Conservation (phyloP, 2,329 filamentous ascomycete species). For the Karstenula rhodostoma region DNA sequence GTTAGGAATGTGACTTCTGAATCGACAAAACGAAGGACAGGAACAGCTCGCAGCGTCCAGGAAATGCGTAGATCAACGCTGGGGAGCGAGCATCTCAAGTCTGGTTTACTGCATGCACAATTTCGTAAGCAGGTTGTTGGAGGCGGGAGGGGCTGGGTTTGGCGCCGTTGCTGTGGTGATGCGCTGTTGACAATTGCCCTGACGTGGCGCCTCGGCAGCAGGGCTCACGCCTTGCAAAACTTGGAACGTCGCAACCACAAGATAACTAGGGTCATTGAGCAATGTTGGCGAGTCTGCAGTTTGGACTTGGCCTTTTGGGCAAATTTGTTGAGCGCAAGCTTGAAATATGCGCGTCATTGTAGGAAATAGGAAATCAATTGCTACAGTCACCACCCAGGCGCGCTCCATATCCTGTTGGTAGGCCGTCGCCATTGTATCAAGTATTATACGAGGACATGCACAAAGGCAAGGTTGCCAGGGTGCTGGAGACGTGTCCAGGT, state of each 20-base stretch:
- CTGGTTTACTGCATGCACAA: slow-evolving; percentile 38
- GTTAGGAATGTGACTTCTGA: slow-evolving; percentile 12
- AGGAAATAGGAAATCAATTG: too few relatives aligned
- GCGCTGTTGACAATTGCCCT: slow-evolving; percentile 32
- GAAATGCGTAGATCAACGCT: slow-evolving; percentile 14
- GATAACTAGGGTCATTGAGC: background rate
- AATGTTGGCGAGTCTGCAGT: background rate
- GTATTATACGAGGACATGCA: too few relatives aligned
- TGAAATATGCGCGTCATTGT: background rate
- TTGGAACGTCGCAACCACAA: background rate
- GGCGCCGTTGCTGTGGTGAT: slow-evolving; percentile 41
- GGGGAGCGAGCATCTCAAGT: slow-evolving; percentile 12
- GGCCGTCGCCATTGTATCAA: too few relatives aligned
- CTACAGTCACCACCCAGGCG: too few relatives aligned
- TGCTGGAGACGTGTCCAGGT: too few relatives aligned
- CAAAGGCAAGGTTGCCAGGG: too few relatives aligned
- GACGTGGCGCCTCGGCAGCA: slow-evolving; percentile 36
- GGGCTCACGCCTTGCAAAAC: slow-evolving; percentile 22
- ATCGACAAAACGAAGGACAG: background rate
- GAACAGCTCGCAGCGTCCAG: background rate
- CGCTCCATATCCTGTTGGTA: too few relatives aligned
- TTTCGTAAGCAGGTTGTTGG: slow-evolving; percentile 24
- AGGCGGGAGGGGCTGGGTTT: slow-evolving; percentile 26
- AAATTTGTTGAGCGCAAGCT: background rate
- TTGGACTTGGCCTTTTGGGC: background rate